Evolutionary conservation across 148 eudicot genomes (phyloP).

Genomic region (Amaranthus cruentus): DNA sequence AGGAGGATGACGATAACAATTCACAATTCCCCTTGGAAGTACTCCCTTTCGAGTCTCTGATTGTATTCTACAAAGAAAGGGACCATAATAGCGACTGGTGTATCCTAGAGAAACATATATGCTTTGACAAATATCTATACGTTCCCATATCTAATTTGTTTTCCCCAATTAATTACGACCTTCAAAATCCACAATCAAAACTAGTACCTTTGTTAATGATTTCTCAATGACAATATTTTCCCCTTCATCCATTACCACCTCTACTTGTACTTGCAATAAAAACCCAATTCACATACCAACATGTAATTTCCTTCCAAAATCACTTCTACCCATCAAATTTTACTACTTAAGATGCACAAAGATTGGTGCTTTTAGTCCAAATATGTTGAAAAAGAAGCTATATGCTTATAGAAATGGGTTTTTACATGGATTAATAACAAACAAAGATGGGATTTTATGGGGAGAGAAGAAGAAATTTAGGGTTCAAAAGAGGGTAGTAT

Average conservation of each 20-base stretch:
- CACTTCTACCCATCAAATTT: constrained; percentile 20
- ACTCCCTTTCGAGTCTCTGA: too few relatives aligned
- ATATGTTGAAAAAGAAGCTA: constrained; percentile 7
- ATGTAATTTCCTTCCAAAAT: constrained; percentile 19
- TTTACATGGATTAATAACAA: constrained; percentile 27
- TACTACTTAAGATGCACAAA: constrained; percentile 16
- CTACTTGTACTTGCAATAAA: constrained; percentile 22
- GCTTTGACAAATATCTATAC: neutral
- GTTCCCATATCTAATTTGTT: neutral
- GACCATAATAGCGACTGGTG: neutral
- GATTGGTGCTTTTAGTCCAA: constrained; percentile 24
- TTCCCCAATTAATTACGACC: neutral
- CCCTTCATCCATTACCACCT: constrained; percentile 28
- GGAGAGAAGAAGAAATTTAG: constrained; percentile 18
- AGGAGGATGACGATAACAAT: too few relatives aligned
- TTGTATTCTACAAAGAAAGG: neutral
- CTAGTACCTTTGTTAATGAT: constrained; percentile 7
- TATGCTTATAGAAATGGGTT: constrained; percentile 24
- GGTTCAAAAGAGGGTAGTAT: constrained; percentile 47
- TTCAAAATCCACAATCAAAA: neutral
- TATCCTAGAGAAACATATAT: neutral
- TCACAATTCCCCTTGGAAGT: too few relatives aligned
- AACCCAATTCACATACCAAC: constrained; percentile 22
- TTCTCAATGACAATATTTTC: constrained; percentile 44
- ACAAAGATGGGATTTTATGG: constrained; percentile 39